Evolutionary conservation across 75 land plant species (phyloP).

Genomic region (Adiantum capillusveneris): DNA sequence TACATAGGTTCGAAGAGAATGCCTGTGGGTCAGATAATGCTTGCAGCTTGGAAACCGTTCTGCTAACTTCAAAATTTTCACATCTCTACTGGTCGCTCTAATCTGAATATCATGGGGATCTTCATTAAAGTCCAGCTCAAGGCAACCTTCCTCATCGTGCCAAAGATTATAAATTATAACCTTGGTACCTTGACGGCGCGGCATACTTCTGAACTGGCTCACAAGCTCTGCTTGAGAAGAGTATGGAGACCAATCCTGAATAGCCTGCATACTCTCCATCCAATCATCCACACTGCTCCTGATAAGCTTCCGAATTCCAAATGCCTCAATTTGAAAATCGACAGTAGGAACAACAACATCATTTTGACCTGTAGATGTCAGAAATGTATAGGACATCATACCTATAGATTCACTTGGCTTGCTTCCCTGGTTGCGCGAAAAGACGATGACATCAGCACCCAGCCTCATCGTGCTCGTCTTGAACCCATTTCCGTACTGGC

Average conservation of each 20-base stretch:
- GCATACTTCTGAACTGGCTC: constrained; percentile 1
- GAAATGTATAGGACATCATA: constrained; percentile 15
- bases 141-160: constrained; percentile 2
- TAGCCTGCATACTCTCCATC: constrained; percentile 5
- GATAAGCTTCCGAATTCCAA: constrained; percentile 3
- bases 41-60: background rate
- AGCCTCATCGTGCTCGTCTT: constrained; percentile 92
- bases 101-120: background rate
- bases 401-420: constrained; percentile 7
- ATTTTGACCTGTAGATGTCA: background rate
- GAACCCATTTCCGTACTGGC: constrained; percentile 87
- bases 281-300: constrained; percentile 5
- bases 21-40: background rate
- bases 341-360: constrained; percentile 16
- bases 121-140: constrained; percentile 16
- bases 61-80: background rate
- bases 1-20: constrained; percentile 16
- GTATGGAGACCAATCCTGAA: constrained; percentile 13
- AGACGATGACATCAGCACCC: constrained; percentile 97
- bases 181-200: constrained; percentile 6
- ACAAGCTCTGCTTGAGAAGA: constrained; percentile 6
- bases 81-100: background rate
- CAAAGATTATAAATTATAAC: constrained; percentile 17
- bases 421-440: constrained; percentile 36
- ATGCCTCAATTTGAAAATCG: background rate